Evolutionary conservation across 441 rosid species (phyloP).

Genomic region (Adansonia rubrostipa): DNA sequence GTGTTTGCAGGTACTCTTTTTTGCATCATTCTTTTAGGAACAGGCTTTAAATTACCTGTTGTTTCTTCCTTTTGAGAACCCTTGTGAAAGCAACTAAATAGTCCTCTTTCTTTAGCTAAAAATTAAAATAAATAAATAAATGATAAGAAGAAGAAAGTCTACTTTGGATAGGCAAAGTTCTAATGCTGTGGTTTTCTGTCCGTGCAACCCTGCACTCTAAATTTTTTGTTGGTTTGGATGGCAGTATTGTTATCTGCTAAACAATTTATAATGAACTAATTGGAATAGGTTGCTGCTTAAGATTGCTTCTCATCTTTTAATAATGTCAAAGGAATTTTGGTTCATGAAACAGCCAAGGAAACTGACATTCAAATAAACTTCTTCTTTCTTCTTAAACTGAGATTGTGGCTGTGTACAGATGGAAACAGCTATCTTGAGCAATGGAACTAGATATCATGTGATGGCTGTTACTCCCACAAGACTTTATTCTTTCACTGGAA

Average conservation of each 20-base stretch:
- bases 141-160: background rate
- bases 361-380: conserved; percentile 4
- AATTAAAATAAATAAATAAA: background rate
- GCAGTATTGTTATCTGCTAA: background rate
- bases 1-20: conserved; percentile 79
- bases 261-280: conserved; percentile 8
- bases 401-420: conserved; percentile 52
- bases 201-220: background rate
- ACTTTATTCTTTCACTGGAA: conserved; percentile 94
- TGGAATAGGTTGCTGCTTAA: conserved; percentile 12
- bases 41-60: conserved; percentile 19
- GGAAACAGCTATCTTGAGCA: conserved; percentile 81
- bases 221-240: background rate
- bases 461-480: conserved; percentile 99
- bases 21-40: conserved; percentile 10
- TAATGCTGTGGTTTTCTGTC: background rate
- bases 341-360: conserved; percentile 18
- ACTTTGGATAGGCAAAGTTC: conserved; percentile 2
- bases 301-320: conserved; percentile 21
- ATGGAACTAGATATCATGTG: conserved; percentile 90
- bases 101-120: conserved; percentile 5
- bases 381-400: conserved; percentile 11
- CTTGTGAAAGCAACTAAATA: conserved; percentile 2
- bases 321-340: conserved; percentile 13
- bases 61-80: conserved; percentile 22